These are phyloP conservation scores for Sporisorium scitamineum DNA, from an alignment of 1,284 basidiomycete genomes.

Conservation along the genomic window DNA sequence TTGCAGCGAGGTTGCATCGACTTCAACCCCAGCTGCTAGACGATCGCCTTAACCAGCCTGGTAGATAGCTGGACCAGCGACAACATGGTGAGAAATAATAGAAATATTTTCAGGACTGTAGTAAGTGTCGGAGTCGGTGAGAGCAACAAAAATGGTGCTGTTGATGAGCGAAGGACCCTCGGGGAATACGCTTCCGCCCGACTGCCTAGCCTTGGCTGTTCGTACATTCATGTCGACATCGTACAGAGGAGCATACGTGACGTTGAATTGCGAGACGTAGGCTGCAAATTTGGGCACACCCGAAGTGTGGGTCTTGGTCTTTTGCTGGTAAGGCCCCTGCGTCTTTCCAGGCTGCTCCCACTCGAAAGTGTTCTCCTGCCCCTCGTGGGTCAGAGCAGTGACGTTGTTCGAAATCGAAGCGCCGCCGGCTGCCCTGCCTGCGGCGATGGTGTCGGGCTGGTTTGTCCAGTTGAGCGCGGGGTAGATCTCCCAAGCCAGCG, in stretches of 20 bases:
- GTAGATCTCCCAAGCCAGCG: conserved; percentile 55
- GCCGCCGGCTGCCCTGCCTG: conserved; percentile 49
- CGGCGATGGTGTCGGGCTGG: conserved; percentile 48
- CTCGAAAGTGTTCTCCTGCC: conserved; percentile 37
- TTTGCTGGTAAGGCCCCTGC: conserved; percentile 56
- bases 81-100: conserved; percentile 53
- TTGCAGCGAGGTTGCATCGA: background rate
- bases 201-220: conserved; percentile 54
- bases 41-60: conserved; percentile 48
- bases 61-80: conserved; percentile 59
- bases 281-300: conserved; percentile 53
- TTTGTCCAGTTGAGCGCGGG: conserved; percentile 53
- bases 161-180: conserved; percentile 43
- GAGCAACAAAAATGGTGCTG: conserved; percentile 54
- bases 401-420: conserved; percentile 56
- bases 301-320: conserved; percentile 44
- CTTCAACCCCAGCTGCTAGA: background rate
- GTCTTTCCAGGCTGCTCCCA: conserved; percentile 54
- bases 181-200: conserved; percentile 38
- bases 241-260: conserved; percentile 54
- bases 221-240: conserved; percentile 46
- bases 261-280: conserved; percentile 56
- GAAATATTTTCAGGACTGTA: conserved; percentile 53
- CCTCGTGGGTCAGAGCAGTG: conserved; percentile 46
- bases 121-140: conserved; percentile 39